These are phyloP conservation scores for Pseudogymnoascus sp. DNA, from an alignment of 2,329 filamentous ascomycete species.

Conservation along the genomic window DNA sequence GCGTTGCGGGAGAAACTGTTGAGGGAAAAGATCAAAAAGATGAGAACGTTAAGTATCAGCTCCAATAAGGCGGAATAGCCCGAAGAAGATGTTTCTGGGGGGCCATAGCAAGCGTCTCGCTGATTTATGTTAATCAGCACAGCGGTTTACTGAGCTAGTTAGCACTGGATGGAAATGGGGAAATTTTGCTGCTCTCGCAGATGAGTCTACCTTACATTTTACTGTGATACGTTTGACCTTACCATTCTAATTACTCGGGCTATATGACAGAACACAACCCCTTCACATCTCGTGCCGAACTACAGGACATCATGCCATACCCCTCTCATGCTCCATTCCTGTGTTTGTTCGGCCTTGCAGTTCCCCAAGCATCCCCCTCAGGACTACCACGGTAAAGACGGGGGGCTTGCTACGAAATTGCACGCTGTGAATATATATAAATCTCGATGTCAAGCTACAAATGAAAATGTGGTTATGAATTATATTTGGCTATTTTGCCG, in stretches of 20 bases:
- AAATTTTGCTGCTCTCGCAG: not conserved
- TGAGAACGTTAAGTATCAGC: conserved; percentile 43
- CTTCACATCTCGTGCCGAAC: not conserved
- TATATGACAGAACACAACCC: not conserved
- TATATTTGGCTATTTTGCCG: not conserved
- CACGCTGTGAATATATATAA: not conserved
- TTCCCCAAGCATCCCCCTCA: not conserved
- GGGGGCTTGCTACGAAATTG: not conserved
- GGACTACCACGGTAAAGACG: not conserved
- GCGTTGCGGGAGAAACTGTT: conserved; percentile 44
- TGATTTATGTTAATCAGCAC: not conserved
- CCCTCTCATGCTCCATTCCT: not conserved
- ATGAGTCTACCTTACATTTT: not conserved
- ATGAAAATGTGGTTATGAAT: no score
- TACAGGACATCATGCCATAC: not conserved
- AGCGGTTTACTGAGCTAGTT: conserved; percentile 1
- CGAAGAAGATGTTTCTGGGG: not conserved
- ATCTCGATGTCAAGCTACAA: no score
- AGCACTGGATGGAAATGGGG: not conserved
- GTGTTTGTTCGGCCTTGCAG: not conserved
- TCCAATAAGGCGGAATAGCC: conserved; percentile 2
- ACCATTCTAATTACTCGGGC: not conserved
- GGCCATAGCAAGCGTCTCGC: not conserved
- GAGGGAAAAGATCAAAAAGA: conserved; percentile 49
- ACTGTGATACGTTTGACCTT: not conserved